Conservation (phyloP, 2,329 filamentous ascomycete species). For the Colletotrichum limetticola region DNA sequence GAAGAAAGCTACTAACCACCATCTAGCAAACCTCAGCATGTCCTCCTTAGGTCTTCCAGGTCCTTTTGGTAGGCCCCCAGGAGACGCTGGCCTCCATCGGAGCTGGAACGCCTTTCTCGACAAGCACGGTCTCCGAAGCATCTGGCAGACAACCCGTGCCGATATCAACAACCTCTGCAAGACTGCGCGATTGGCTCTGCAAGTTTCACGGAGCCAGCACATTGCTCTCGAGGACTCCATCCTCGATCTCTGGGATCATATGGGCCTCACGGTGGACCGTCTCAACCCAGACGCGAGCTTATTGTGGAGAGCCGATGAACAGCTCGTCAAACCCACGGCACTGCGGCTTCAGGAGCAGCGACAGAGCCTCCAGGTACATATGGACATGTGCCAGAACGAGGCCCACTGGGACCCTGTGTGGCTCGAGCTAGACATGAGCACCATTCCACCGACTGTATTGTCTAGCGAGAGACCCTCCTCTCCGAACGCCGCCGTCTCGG, state of each 20-base stretch:
- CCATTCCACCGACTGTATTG: too few species aligned
- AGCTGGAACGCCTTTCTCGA: conserved; percentile 5
- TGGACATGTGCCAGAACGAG: neutral
- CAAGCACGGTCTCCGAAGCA: neutral
- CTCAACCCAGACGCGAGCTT: neutral
- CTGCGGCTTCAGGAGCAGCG: neutral
- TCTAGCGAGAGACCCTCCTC: neutral
- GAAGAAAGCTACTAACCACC: neutral
- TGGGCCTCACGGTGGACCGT: neutral
- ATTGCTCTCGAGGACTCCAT: neutral
- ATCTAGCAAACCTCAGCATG: neutral
- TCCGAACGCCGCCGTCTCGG: neutral
- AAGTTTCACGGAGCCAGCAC: neutral
- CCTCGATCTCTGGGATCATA: neutral
- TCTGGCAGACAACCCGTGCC: neutral
- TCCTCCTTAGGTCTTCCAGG: conserved; percentile 5
- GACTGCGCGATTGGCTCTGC: neutral
- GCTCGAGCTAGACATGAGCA: neutral
- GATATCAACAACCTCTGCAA: neutral
- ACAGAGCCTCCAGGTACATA: neutral
- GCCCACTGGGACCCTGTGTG: neutral
- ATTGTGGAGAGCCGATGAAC: neutral
- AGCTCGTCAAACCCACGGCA: conserved; percentile 11
- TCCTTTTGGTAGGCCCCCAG: neutral
- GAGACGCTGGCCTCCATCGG: neutral